Conservation (phyloP, 345 rosid species). For the Kandelia obovata region DNA sequence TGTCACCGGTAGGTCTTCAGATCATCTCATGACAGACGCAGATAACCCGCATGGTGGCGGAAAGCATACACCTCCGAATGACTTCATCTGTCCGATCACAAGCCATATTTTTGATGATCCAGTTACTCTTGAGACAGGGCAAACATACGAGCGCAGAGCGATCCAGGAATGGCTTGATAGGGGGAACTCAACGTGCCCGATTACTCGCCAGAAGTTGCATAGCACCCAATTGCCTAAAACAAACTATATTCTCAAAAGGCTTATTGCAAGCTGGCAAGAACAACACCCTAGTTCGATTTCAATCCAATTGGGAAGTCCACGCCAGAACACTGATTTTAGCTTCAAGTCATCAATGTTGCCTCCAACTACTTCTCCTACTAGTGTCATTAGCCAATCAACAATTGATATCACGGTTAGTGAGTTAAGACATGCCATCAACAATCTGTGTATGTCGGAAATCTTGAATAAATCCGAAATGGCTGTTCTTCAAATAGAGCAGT, state of each 20-base stretch:
- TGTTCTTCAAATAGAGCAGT: constrained; percentile 50
- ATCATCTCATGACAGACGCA: constrained; percentile 40
- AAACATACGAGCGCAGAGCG: constrained; percentile 68
- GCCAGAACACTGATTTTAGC: constrained; percentile 21
- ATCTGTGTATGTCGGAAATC: constrained; percentile 60
- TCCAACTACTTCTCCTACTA: constrained; percentile 40
- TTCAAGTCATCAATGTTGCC: constrained; percentile 23
- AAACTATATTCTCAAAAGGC: constrained; percentile 68
- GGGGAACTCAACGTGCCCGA: constrained; percentile 68
- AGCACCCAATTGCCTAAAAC: constrained; percentile 58
- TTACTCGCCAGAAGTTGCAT: constrained; percentile 58
- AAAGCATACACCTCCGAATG: constrained; percentile 46
- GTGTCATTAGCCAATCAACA: constrained; percentile 49
- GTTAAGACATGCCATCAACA: constrained; percentile 44
- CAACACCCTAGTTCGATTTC: constrained; percentile 31
- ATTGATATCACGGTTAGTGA: constrained; percentile 44
- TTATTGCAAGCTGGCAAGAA: constrained; percentile 62
- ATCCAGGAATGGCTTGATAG: constrained; percentile 65
- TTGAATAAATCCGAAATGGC: constrained; percentile 58
- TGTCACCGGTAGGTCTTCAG: constrained; percentile 27
- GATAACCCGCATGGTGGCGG: constrained; percentile 34
- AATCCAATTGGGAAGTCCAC: constrained; percentile 19
- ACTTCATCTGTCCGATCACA: constrained; percentile 72
- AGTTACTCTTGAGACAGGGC: constrained; percentile 75
- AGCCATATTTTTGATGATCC: constrained; percentile 58